phyloP scores from a whole-genome alignment of 805 yeast species.

The Metschnikowia anglica region DNA sequence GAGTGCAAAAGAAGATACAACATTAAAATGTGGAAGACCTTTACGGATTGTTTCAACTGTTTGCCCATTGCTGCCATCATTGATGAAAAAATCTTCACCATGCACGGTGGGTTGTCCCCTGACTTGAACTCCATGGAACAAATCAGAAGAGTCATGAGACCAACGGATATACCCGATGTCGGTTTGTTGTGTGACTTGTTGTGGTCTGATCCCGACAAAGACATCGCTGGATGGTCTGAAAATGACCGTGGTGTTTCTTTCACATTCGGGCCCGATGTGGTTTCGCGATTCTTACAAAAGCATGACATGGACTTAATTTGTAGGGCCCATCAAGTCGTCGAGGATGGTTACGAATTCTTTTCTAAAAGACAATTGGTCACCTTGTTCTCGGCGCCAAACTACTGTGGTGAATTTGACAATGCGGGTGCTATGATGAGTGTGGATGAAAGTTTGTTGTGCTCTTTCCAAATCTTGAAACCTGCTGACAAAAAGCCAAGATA shows the following conservation, averaged over 20 bases:
- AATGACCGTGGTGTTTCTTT: constrained; percentile 98
- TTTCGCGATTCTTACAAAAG: constrained; percentile 90
- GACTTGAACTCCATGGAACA: constrained; percentile 98
- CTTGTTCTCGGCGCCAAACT: constrained; percentile 93
- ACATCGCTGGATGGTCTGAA: constrained; percentile 98
- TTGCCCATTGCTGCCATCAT: constrained; percentile 97
- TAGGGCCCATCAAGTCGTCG: constrained; percentile 98
- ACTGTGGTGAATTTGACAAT: constrained; percentile 98
- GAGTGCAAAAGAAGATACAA: constrained; percentile 98
- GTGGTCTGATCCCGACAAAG: constrained; percentile 99
- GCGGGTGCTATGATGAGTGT: constrained; percentile 99
- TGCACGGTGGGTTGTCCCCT: constrained; percentile 99
- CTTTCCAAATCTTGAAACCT: constrained; percentile 95
- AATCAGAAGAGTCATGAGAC: constrained; percentile 98
- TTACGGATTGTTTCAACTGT: constrained; percentile 97
- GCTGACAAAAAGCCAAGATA: constrained; percentile 90
- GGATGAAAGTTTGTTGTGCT: constrained; percentile 92
- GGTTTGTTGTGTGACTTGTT: constrained; percentile 93
- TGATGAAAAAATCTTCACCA: constrained; percentile 95
- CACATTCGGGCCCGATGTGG: constrained; percentile 99
- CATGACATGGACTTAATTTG: constrained; percentile 98
- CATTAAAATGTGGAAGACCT: constrained; percentile 97
- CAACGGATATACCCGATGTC: constrained; percentile 98
- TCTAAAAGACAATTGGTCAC: constrained; percentile 95
- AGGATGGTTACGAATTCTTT: constrained; percentile 97